Conservation (phyloP, 345 rosid species). For the Cardiospermum halicacabum region DNA sequence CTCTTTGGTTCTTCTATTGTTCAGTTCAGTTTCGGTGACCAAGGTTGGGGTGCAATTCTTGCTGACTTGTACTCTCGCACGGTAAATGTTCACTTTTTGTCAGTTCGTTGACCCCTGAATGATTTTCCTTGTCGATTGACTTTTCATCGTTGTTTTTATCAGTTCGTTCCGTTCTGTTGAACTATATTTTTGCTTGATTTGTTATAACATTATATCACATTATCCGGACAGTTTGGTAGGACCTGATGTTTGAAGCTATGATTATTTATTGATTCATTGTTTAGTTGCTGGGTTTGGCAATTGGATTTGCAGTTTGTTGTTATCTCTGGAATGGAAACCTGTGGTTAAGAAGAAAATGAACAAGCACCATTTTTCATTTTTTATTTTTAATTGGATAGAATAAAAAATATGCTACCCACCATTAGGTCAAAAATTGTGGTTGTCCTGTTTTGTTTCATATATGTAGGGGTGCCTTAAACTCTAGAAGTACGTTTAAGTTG, state of each 20-base stretch:
- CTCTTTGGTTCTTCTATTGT: constrained; percentile 97
- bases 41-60: constrained; percentile 85
- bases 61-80: constrained; percentile 73
- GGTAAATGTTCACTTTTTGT: constrained; percentile 21
- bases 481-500: not conserved
- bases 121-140: not conserved
- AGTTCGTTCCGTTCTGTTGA: not conserved
- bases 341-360: not conserved
- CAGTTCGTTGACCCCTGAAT: constrained; percentile 5
- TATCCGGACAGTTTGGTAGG: not conserved
- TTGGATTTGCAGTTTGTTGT: not conserved
- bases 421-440: no score
- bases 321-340: not conserved
- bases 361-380: not conserved
- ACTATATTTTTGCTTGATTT: not conserved
- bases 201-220: not conserved
- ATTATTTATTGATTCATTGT: not conserved
- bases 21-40: constrained; percentile 54
- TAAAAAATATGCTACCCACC: not conserved
- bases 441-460: not conserved
- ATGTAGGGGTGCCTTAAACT: not conserved
- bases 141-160: not conserved
- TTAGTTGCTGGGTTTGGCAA: not conserved
- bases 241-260: not conserved
- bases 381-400: not conserved